phyloP scores from a whole-genome alignment of 2,329 filamentous ascomycete species.

The Phialophora macrospora region DNA sequence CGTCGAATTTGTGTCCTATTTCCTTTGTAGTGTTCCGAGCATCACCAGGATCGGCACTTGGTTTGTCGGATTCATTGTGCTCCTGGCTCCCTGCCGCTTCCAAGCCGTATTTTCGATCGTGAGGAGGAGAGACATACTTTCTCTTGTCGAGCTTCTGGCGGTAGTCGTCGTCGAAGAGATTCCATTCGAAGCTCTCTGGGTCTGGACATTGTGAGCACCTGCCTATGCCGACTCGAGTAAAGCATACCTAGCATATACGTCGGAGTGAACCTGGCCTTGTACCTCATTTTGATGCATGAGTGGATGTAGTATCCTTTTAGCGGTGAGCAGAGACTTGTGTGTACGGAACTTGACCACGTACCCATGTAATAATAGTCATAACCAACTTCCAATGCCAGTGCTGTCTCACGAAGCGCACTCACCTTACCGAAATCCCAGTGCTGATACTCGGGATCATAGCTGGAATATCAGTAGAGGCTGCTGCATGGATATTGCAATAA shows the following conservation, averaged over 20 bases:
- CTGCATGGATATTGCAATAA: background rate
- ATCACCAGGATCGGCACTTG: slow-evolving; percentile 27
- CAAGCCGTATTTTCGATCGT: slow-evolving; percentile 41
- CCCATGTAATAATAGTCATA: slow-evolving; percentile 71
- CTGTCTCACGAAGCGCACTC: slow-evolving; percentile 64
- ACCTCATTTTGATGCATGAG: slow-evolving; percentile 58
- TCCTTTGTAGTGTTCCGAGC: slow-evolving; percentile 29
- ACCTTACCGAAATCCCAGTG: slow-evolving; percentile 68
- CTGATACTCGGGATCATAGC: slow-evolving; percentile 65
- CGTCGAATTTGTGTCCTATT: slow-evolving; percentile 29
- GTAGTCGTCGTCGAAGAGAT: slow-evolving; percentile 51
- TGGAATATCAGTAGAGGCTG: slow-evolving; percentile 36
- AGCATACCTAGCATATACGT: slow-evolving; percentile 55
- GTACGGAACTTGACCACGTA: slow-evolving; percentile 37
- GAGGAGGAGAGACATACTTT: slow-evolving; percentile 53
- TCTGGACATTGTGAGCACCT: slow-evolving; percentile 42
- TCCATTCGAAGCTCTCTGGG: slow-evolving; percentile 53
- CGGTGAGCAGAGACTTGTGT: slow-evolving; percentile 6
- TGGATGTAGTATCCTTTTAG: slow-evolving; percentile 65
- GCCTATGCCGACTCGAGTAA: background rate
- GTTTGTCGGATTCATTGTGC: slow-evolving; percentile 14
- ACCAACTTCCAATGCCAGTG: slow-evolving; percentile 58
- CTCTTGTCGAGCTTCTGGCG: slow-evolving; percentile 49
- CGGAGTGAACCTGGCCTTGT: slow-evolving; percentile 55
- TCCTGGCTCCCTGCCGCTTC: background rate